Evolutionary conservation across 1,139 yeast species (phyloP).

Genomic region (Hyphopichia khmerensis): DNA sequence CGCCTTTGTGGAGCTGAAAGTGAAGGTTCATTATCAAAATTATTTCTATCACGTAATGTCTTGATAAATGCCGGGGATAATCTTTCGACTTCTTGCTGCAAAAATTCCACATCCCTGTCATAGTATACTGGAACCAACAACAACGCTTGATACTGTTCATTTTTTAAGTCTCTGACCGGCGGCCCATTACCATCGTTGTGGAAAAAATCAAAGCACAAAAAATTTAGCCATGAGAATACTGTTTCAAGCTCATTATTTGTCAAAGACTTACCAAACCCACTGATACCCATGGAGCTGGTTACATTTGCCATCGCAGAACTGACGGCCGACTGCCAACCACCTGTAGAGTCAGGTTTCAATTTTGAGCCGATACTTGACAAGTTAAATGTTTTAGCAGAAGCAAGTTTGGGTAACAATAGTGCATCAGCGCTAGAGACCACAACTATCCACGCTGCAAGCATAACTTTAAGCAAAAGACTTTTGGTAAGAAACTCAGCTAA

Average conservation of each 20-base stretch:
- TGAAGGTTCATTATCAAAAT: conserved; percentile 18
- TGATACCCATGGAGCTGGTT: conserved; percentile 39
- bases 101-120: conserved; percentile 50
- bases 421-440: conserved; percentile 65
- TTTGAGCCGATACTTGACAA: conserved; percentile 21
- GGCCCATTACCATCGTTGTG: conserved; percentile 86
- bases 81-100: conserved; percentile 60
- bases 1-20: conserved; percentile 8
- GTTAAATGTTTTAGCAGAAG: conserved; percentile 51
- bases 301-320: conserved; percentile 52
- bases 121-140: conserved; percentile 67
- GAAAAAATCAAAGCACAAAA: conserved; percentile 69
- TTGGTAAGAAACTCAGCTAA: conserved; percentile 64
- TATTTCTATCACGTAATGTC: conserved; percentile 46
- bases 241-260: conserved; percentile 65
- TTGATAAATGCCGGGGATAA: conserved; percentile 53
- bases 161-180: conserved; percentile 61
- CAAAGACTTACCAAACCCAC: conserved; percentile 56
- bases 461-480: conserved; percentile 60
- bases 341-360: conserved; percentile 11
- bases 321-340: conserved; percentile 51
- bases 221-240: conserved; percentile 69
- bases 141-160: conserved; percentile 63
- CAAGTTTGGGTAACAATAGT: conserved; percentile 67
- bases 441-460: conserved; percentile 76